Percentiles rank a stretch among this genome's conserved stretches.
phyloP scores from a whole-genome alignment of 768 basidiomycete genomes.

The Myochromella boudieri region DNA sequence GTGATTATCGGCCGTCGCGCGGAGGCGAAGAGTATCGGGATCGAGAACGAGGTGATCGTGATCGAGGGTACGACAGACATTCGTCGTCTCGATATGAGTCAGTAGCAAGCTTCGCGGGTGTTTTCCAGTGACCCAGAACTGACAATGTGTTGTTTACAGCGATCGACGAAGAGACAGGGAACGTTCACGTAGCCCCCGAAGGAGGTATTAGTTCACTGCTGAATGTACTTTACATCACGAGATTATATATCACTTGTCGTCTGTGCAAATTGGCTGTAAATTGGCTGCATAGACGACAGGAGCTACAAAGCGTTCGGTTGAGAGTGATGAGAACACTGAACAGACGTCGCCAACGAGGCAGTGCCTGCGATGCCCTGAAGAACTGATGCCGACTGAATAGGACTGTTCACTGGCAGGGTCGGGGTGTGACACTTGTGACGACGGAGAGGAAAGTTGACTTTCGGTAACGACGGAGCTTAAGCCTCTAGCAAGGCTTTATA shows the following conservation, averaged over 20 bases:
- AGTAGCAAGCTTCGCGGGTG: constrained; percentile 33
- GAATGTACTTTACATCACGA: background rate
- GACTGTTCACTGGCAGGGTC: constrained; percentile 6
- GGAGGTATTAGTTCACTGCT: constrained; percentile 53
- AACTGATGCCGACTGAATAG: constrained; percentile 14
- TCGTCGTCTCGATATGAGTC: constrained; percentile 72
- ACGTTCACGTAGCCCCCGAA: constrained; percentile 70
- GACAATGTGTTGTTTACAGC: constrained; percentile 36
- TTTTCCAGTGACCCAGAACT: constrained; percentile 23
- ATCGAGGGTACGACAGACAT: constrained; percentile 70
- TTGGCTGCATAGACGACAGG: background rate
- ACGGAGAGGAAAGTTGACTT: constrained; percentile 11
- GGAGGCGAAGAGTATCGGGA: constrained; percentile 62
- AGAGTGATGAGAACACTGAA: background rate
- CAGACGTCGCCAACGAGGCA: constrained; percentile 15
- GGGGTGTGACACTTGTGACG: constrained; percentile 23
- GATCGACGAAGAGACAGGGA: constrained; percentile 73
- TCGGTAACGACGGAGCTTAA: constrained; percentile 17
- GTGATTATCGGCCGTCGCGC: constrained; percentile 59
- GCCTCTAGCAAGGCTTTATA: constrained; percentile 9
- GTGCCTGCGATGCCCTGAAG: constrained; percentile 4
- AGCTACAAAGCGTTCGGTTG: background rate
- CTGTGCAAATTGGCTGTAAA: background rate
- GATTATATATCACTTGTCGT: background rate
- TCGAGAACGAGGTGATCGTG: constrained; percentile 63